Conservation (phyloP, 106 monocot species). For the Dioscorea alata region DNA sequence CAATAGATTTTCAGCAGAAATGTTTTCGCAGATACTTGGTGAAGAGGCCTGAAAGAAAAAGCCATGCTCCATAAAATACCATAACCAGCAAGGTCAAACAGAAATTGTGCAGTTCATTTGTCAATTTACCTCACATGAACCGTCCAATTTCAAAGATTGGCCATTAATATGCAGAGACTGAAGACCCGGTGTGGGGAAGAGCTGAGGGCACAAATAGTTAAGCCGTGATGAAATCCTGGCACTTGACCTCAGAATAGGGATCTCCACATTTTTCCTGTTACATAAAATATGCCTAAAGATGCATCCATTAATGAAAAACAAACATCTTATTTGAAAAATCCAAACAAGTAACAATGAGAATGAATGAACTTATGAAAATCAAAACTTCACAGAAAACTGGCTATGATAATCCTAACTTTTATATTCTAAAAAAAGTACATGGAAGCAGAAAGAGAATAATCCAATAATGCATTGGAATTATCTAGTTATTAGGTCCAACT, state of each 20-base stretch:
- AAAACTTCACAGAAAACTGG: too few species aligned
- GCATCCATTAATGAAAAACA: too few species aligned
- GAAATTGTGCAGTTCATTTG: slow-evolving; percentile 5
- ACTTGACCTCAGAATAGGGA: slow-evolving; percentile 90
- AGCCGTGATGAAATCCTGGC: slow-evolving; percentile 77
- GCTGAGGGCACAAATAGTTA: slow-evolving; percentile 79
- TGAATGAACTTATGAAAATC: too few species aligned
- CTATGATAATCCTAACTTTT: too few species aligned
- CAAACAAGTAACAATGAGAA: too few species aligned
- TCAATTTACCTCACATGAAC: slow-evolving; percentile 61
- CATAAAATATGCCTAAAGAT: too few species aligned
- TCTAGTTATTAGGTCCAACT: too few species aligned
- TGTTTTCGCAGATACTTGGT: slow-evolving; percentile 18
- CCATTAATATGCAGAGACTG: slow-evolving; percentile 18
- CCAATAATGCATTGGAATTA: too few species aligned
- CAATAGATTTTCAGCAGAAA: slow-evolving; percentile 85
- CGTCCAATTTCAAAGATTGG: slow-evolving; percentile 10
- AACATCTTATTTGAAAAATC: too few species aligned
- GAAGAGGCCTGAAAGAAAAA: slow-evolving; percentile 37
- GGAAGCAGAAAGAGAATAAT: too few species aligned
- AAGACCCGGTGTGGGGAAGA: slow-evolving; percentile 72
- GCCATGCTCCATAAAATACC: background rate
- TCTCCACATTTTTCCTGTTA: slow-evolving; percentile 70
- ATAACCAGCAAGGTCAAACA: background rate
- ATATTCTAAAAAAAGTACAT: too few species aligned